Percentiles rank a stretch among this genome's conserved stretches.
Conservation (phyloP, 495 filamentous ascomycete genomes). For the Beverwykella pulmonaria region DNA sequence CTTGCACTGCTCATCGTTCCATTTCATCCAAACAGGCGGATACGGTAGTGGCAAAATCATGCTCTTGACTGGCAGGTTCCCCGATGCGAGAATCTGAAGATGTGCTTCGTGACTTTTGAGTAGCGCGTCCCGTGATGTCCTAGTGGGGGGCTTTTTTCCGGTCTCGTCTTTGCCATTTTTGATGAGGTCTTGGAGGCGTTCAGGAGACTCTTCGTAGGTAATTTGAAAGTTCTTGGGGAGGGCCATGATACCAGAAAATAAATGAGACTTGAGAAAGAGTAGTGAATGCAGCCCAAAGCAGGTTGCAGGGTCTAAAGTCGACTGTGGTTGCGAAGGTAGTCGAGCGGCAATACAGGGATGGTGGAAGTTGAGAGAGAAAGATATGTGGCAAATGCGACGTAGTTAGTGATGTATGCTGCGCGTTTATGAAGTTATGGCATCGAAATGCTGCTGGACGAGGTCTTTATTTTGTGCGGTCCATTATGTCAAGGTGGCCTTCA, state of each 20-base stretch:
- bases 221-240: slow-evolving; percentile 12
- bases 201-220: slow-evolving; percentile 27
- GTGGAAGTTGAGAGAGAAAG: background rate
- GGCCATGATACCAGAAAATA: background rate
- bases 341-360: background rate
- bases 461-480: background rate
- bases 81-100: slow-evolving; percentile 13
- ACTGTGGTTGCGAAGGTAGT: background rate
- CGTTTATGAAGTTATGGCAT: too few species aligned
- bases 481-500: background rate
- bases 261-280: background rate
- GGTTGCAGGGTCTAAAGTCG: background rate
- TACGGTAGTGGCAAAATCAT: slow-evolving; percentile 24
- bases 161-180: background rate
- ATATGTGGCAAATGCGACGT: background rate
- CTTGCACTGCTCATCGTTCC: background rate
- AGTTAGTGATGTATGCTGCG: too few species aligned
- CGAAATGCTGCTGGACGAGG: background rate
- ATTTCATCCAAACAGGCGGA: background rate
- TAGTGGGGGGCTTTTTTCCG: background rate
- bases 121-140: slow-evolving; percentile 6
- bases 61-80: slow-evolving; percentile 15
- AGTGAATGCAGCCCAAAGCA: background rate
- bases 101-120: slow-evolving; percentile 19
- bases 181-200: slow-evolving; percentile 9